Evolutionary conservation across 441 rosid species (phyloP).

Genomic region (Erysimum pusillum): DNA sequence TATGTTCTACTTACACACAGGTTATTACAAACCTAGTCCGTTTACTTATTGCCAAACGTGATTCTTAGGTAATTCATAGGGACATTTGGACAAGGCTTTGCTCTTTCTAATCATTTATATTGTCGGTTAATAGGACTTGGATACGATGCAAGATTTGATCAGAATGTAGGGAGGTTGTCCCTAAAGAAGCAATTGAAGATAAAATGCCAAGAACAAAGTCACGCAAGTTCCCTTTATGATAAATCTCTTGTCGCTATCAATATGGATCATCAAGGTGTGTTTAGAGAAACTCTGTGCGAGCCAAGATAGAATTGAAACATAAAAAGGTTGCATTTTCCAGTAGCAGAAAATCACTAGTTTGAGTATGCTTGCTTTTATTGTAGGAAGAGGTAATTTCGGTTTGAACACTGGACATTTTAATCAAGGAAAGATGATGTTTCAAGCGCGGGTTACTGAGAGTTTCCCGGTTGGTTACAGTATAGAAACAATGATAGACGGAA

Average conservation of each 20-base stretch:
- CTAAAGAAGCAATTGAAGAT: constrained; percentile 90
- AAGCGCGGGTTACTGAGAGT: constrained; percentile 85
- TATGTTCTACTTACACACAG: constrained; percentile 89
- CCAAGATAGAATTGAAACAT: constrained; percentile 3
- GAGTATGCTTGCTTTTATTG: constrained; percentile 38
- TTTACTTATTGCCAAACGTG: neutral
- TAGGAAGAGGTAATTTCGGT: constrained; percentile 61
- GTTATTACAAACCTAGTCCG: constrained; percentile 51
- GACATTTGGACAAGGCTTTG: constrained; percentile 7
- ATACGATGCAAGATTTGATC: constrained; percentile 56
- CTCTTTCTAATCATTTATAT: constrained; percentile 17
- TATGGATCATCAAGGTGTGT: constrained; percentile 53
- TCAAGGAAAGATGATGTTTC: constrained; percentile 83
- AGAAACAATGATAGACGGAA: constrained; percentile 90
- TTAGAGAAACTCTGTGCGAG: constrained; percentile 43
- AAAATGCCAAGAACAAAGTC: constrained; percentile 88
- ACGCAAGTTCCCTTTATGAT: constrained; percentile 55
- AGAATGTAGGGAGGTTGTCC: constrained; percentile 74
- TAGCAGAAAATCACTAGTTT: constrained; percentile 27
- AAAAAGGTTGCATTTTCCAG: constrained; percentile 7
- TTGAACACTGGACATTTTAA: constrained; percentile 51
- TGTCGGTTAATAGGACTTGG: constrained; percentile 63
- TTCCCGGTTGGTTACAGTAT: constrained; percentile 78
- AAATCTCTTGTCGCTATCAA: constrained; percentile 64
- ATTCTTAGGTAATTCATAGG: neutral